Base-by-base conservation (phyloP, 768 basidiomycete genomes). In the Podaxis rugospora region DNA sequence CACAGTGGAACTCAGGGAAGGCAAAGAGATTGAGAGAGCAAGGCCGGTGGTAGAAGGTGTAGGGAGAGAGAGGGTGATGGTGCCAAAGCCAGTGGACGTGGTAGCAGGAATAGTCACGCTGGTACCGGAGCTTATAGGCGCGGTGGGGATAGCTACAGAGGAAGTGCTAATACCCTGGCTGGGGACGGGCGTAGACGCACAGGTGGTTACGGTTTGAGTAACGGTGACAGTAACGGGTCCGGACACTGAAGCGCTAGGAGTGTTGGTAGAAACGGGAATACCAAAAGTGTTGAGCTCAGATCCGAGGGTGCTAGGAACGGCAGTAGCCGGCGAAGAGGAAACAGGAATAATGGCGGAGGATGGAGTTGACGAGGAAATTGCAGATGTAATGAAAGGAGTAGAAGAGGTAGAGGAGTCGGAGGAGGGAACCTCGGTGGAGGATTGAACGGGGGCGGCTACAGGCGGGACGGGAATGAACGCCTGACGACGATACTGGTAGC, bases 141-240 rank as follows among this genome's bases (percentile, higher is more conserved):
- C 61, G 3, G 62, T 47, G 2, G 59, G 44, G 36, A 13, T 36
- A 11, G 63, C 21, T 16, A 52, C 37, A 40, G 57, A 59, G 50
- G 47, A 21, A 49, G 47, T 9, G 18, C 21, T 49, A 11, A 13
- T 25, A 11, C 47, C 47, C 21, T 18, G 11, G 47, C 6, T 13
- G 21, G 51, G 13, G 35, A 4, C n/a, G 2, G 59, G 16, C 5
- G 52, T 57, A 25, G 35, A 63, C 18, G 21, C 52, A 10, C 49
- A 54, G 32, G 64, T 28, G 7, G 66, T 51, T 9, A 62, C 52
- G 10, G 65, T 55, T 27, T 63, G 28, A 14, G 66, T 42, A 40
- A 76, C 65, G 11, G 76, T 75, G 32, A 76, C 73, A 40, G 75
- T 78, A 55, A 69, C 71, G 44, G 72, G 66, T 9, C 74, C 75